Conservation (phyloP, 75 land plant species). For the Larix kaempferi region DNA sequence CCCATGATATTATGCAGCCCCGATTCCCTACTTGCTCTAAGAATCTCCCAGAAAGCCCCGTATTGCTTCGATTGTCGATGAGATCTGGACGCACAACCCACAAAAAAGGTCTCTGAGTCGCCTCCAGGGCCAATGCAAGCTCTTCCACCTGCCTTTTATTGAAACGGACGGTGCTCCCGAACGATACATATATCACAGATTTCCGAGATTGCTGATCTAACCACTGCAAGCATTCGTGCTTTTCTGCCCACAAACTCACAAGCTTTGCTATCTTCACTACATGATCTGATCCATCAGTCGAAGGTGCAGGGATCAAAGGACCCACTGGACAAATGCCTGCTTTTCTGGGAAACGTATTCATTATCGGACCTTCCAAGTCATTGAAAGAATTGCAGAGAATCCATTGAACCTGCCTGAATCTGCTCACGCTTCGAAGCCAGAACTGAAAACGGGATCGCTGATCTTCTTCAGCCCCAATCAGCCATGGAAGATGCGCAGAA, state of each 20-base stretch:
- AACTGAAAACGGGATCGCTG: constrained; percentile 5
- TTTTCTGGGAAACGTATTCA: background rate
- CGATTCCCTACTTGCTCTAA: constrained; percentile 12
- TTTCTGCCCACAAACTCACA: background rate
- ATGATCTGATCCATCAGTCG: too few species aligned
- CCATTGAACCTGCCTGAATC: background rate
- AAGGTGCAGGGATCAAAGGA: background rate
- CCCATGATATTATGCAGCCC: constrained; percentile 33
- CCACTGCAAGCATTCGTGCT: constrained; percentile 14
- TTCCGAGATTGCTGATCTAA: constrained; percentile 10
- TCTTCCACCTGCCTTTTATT: constrained; percentile 17
- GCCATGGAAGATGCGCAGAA: constrained; percentile 1
- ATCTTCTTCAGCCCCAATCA: constrained; percentile 6
- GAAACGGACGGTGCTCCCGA: constrained; percentile 21
- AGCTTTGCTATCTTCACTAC: too few species aligned
- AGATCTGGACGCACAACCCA: constrained; percentile 33
- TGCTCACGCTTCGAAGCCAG: constrained; percentile 6
- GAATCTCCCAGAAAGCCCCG: constrained; percentile 5
- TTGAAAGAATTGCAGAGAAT: constrained; percentile 5
- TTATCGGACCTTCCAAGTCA: background rate
- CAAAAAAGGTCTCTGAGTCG: constrained; percentile 26
- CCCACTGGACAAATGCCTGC: constrained; percentile 5
- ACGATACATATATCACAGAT: constrained; percentile 19
- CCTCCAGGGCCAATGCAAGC: constrained; percentile 20
- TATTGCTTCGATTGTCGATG: background rate